Conservation (phyloP, 768 basidiomycete genomes). For the Mycena rebaudengoi region DNA sequence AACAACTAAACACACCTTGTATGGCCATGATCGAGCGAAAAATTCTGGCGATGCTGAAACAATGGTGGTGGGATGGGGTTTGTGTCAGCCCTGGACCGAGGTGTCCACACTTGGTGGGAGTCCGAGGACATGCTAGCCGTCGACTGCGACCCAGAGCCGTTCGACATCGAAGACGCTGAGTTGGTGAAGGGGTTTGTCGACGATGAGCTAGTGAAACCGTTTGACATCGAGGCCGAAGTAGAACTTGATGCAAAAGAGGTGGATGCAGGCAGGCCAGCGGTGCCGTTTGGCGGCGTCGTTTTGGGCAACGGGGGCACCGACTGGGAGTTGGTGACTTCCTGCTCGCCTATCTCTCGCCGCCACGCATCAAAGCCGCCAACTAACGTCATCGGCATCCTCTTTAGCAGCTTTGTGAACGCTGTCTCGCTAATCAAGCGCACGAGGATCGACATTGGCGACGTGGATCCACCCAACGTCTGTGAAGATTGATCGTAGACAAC, state of each 20-base stretch:
- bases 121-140: constrained; percentile 15
- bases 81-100: constrained; percentile 34
- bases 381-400: constrained; percentile 82
- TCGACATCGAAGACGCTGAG: not conserved
- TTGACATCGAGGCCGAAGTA: constrained; percentile 9
- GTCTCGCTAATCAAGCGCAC: constrained; percentile 75
- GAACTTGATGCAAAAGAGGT: constrained; percentile 16
- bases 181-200: not conserved
- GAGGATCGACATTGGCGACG: constrained; percentile 66
- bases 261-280: constrained; percentile 30
- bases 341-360: constrained; percentile 65
- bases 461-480: constrained; percentile 54
- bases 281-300: constrained; percentile 27
- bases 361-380: constrained; percentile 88
- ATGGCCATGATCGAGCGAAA: constrained; percentile 54
- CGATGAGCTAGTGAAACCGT: constrained; percentile 15
- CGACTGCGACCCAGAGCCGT: constrained; percentile 4
- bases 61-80: constrained; percentile 24
- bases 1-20: constrained; percentile 44
- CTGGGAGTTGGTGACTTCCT: constrained; percentile 40
- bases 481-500: constrained; percentile 83
- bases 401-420: constrained; percentile 76
- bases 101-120: constrained; percentile 43
- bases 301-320: constrained; percentile 22
- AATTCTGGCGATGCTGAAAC: constrained; percentile 39